Evolutionary conservation across 768 basidiomycete species (phyloP), one percentile per base, ranked within the genome.

Genomic region (Rhodocollybia butyracea): DNA sequence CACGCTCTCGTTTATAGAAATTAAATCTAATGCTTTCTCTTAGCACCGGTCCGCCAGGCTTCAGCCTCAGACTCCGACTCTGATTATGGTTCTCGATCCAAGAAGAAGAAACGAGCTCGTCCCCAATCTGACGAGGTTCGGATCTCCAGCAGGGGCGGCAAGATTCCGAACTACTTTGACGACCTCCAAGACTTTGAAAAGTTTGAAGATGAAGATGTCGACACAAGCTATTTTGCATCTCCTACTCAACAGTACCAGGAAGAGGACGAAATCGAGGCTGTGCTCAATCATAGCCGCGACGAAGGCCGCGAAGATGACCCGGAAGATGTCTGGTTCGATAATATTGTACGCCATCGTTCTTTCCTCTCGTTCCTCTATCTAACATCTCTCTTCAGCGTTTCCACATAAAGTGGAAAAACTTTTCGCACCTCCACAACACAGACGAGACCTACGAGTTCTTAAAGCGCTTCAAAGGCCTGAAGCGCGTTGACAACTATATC

Each of bases 361-460:
- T 51, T 21, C 54, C 50, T 32, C 11, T 17, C 27, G 54, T 57
- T 45, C 32, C 50, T 54, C 42, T 57, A 56, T 13, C 22, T 56
- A 42, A 60, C 56, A 65, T 60, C 29, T 54, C 24, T 51, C 57
- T 61, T 3, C 66, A 97, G 94, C 94, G 94, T 50, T 99, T 89
- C 77, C 94, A 98, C 68, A 94, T 99, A 78, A 99, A 99, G 72
- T 99, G 97, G 97, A 98, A 98, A 72, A 86, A 85, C 63, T 98
- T 94, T 71, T 97, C 94, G 10, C 96, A 98, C 68, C 80, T 98
- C 15, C 97, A 98, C 76, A 98, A 99, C 66, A 99, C 97, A n/a
- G 96, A 98, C 67, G 97, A 99, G 72, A 88, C 88, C 15, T 97
- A 98, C 76, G 88, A 94, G 66, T 98, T 96, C 71, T 76, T 98